Percentiles rank a stretch among this genome's conserved stretches.
These are phyloP conservation scores for Aegilops bicornis DNA, from an alignment of 176 grass and related monocot species.

Conservation along the genomic window DNA sequence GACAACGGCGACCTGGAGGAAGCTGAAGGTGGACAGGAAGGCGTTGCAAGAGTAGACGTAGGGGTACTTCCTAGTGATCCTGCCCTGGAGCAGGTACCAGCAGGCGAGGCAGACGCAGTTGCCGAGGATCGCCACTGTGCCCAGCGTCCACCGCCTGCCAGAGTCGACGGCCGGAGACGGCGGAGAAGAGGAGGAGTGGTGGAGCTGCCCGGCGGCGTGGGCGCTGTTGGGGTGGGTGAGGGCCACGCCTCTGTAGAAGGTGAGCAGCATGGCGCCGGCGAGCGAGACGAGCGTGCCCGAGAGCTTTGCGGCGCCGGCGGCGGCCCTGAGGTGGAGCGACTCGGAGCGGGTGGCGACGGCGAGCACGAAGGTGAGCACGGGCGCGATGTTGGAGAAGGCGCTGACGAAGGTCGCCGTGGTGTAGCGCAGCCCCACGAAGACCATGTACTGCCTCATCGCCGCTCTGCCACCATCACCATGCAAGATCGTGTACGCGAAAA, in stretches of 20 bases:
- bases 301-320: constrained; percentile 58
- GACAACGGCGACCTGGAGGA: constrained; percentile 13
- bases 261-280: constrained; percentile 62
- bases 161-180: too few relatives aligned
- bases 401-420: constrained; percentile 77
- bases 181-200: neutral
- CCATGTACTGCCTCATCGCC: constrained; percentile 75
- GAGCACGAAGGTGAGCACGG: constrained; percentile 74
- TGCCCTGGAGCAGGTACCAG: constrained; percentile 75
- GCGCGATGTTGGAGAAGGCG: constrained; percentile 80
- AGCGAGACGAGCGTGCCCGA: constrained; percentile 59
- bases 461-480: constrained; percentile 45
- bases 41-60: constrained; percentile 75
- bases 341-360: constrained; percentile 59
- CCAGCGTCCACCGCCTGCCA: constrained; percentile 57
- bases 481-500: neutral
- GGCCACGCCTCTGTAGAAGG: constrained; percentile 60
- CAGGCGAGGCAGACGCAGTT: constrained; percentile 60
- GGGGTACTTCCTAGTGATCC: constrained; percentile 68
- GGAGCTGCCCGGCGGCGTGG: neutral
- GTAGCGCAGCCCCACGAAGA: constrained; percentile 61
- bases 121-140: constrained; percentile 57
- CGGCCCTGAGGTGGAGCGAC: constrained; percentile 51
- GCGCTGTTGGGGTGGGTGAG: constrained; percentile 24
- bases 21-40: constrained; percentile 60